Evolutionary conservation across 306 rosid genomes (phyloP).

Genomic region (Cicer pinnatifidum): DNA sequence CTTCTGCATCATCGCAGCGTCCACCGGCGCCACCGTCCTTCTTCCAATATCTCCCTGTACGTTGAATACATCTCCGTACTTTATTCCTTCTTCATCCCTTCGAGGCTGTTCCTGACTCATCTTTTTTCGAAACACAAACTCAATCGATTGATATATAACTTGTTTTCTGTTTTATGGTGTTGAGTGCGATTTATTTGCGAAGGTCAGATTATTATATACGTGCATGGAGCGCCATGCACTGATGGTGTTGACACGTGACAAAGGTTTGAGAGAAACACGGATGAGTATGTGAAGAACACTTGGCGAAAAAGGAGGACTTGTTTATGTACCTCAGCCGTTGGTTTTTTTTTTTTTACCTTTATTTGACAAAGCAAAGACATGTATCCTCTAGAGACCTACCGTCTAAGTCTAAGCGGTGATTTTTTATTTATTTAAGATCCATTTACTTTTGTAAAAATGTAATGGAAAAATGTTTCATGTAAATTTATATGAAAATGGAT

Average conservation of each 20-base stretch:
- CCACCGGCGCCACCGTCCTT: conserved; percentile 53
- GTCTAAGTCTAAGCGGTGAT: not conserved
- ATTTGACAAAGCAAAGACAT: conserved; percentile 1
- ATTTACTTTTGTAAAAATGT: no score
- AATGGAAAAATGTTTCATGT: no score
- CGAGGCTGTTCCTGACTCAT: conserved; percentile 63
- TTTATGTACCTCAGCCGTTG: conserved; percentile 26
- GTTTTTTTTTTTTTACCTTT: conserved; percentile 5
- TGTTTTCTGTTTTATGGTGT: not conserved
- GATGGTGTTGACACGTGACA: conserved; percentile 28
- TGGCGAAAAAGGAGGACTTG: conserved; percentile 32
- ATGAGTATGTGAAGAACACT: conserved; percentile 24
- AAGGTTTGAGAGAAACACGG: conserved; percentile 26
- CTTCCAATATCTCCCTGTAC: conserved; percentile 51
- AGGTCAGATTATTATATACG: conserved; percentile 14
- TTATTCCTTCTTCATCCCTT: conserved; percentile 43
- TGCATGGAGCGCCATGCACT: conserved; percentile 47
- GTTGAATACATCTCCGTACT: conserved; percentile 54
- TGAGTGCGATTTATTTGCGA: not conserved
- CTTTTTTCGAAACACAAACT: not conserved
- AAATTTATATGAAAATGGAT: no score
- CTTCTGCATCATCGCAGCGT: conserved; percentile 53
- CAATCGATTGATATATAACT: not conserved
- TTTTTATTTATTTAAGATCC: no score
- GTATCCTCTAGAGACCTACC: not conserved